phyloP scores from a whole-genome alignment of 345 rosid genomes.

The Ricinus communis region DNA sequence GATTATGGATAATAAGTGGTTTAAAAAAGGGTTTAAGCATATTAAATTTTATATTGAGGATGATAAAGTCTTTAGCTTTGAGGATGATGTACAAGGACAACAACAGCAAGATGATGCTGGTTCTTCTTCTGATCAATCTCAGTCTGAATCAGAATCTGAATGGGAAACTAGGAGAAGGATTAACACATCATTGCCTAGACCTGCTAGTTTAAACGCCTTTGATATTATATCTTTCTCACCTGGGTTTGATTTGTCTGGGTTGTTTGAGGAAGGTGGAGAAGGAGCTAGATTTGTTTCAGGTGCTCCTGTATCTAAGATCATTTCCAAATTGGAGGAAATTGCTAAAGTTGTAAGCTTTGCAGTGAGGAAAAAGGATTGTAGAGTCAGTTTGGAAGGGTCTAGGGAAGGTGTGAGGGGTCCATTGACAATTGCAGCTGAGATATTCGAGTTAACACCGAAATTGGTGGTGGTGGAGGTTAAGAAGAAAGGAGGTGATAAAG shows the following conservation, averaged over 20 bases:
- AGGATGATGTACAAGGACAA: constrained; percentile 9
- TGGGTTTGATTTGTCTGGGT: constrained; percentile 38
- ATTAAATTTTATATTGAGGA: constrained; percentile 38
- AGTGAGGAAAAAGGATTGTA: constrained; percentile 42
- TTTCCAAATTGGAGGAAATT: constrained; percentile 42
- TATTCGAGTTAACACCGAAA: constrained; percentile 38
- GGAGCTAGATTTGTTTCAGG: constrained; percentile 38
- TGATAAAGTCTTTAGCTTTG: constrained; percentile 31
- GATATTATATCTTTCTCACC: constrained; percentile 42
- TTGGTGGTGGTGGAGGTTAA: constrained; percentile 81
- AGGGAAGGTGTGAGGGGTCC: constrained; percentile 43
- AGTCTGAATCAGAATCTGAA: constrained; percentile 31
- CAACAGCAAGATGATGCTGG: constrained; percentile 7
- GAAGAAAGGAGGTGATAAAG: constrained; percentile 82
- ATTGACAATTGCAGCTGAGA: constrained; percentile 41
- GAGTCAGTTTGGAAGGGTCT: constrained; percentile 41
- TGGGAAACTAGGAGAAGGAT: constrained; percentile 24
- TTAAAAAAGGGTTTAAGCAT: constrained; percentile 39
- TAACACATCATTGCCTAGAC: constrained; percentile 27
- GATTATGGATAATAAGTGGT: constrained; percentile 37
- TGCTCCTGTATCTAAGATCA: constrained; percentile 38
- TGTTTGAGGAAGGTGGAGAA: constrained; percentile 39
- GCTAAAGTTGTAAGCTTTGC: constrained; percentile 43
- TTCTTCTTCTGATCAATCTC: constrained; percentile 16
- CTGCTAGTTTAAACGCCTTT: constrained; percentile 43